phyloP scores from a whole-genome alignment of 1,284 basidiomycete species.

The Anthracocystis setariae region DNA sequence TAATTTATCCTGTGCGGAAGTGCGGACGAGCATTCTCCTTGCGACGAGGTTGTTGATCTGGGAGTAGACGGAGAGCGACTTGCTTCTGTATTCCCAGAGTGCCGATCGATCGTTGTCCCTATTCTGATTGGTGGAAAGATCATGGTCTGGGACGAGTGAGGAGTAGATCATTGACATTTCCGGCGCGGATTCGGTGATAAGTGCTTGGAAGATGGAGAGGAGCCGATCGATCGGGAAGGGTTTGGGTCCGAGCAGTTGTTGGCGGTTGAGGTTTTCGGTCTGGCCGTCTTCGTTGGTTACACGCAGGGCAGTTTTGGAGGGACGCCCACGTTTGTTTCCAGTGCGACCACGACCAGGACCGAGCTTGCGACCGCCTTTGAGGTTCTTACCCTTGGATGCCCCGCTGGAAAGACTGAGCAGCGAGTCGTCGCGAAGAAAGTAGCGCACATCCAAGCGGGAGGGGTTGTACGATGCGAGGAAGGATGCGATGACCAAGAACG shows the following conservation, averaged over 20 bases:
- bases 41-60: slow-evolving; percentile 50
- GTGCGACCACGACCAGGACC: slow-evolving; percentile 34
- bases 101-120: slow-evolving; percentile 48
- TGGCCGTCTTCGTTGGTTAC: slow-evolving; percentile 40
- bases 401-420: slow-evolving; percentile 37
- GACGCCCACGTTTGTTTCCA: slow-evolving; percentile 25
- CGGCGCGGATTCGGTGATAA: slow-evolving; percentile 83
- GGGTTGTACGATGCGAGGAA: slow-evolving; percentile 90
- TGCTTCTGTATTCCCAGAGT: slow-evolving; percentile 40
- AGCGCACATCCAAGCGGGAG: slow-evolving; percentile 76
- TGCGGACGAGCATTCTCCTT: slow-evolving; percentile 45
- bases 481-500: slow-evolving; percentile 81
- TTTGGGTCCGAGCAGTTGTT: slow-evolving; percentile 81
- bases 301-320: slow-evolving; percentile 22
- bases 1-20: slow-evolving; percentile 36
- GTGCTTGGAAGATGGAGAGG: slow-evolving; percentile 81
- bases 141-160: slow-evolving; percentile 63
- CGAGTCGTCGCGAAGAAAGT: slow-evolving; percentile 58
- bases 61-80: slow-evolving; percentile 29
- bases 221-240: slow-evolving; percentile 84
- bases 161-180: slow-evolving; percentile 67
- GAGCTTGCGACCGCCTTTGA: slow-evolving; percentile 38
- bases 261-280: slow-evolving; percentile 71
- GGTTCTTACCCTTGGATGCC: slow-evolving; percentile 24
- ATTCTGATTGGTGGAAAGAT: slow-evolving; percentile 10